Evolutionary conservation across 1,284 basidiomycete genomes (phyloP).

Genomic region (Naganishia cerealis): DNA sequence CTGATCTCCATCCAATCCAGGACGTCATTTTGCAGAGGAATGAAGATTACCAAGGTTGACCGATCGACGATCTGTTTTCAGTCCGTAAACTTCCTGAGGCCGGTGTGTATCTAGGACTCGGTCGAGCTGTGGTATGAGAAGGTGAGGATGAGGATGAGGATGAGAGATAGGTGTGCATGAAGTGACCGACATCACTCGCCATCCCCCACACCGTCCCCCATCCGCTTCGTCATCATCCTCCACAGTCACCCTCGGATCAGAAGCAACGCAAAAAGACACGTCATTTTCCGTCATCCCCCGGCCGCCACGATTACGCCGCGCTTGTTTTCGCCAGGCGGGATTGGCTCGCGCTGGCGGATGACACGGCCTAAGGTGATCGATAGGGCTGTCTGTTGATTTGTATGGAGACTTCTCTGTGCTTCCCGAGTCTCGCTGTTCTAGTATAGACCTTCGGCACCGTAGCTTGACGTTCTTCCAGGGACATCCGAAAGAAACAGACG

Average conservation of each 20-base stretch:
- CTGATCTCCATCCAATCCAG: conserved; percentile 49
- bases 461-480: background rate
- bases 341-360: conserved; percentile 3
- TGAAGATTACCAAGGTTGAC: background rate
- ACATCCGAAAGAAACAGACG: background rate
- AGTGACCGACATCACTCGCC: background rate
- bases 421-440: background rate
- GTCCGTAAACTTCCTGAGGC: background rate
- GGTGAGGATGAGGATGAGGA: background rate
- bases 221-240: conserved; percentile 2
- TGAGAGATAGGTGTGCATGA: background rate
- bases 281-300: background rate
- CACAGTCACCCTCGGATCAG: background rate
- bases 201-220: background rate
- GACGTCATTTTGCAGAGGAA: conserved; percentile 39
- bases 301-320: background rate
- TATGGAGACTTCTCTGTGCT: background rate
- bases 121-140: no score
- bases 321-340: conserved; percentile 8
- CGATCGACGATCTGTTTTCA: background rate
- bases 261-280: background rate
- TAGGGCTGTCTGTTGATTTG: background rate
- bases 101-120: no score
- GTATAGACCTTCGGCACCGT: background rate
- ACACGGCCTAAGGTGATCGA: background rate